These are phyloP conservation scores for maize (Zea mays) DNA, from an alignment of 176 grass and related monocot genomes.

Conservation along the genomic window Zm-B73-REFERENCE-NAM-5.0 NC_050096.1:231233501-231234000, in stretches of 20 bases:
- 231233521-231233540: background rate
- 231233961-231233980: conserved; percentile 94
- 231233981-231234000: conserved; percentile 35
- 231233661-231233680: background rate
- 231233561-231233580: background rate
- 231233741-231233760: background rate
- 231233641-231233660: background rate
- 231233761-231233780: background rate
- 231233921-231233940: conserved; percentile 50
- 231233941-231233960: conserved; percentile 58
- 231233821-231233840: conserved; percentile 67
- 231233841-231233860: conserved; percentile 70
- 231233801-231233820: background rate
- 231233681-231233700: background rate
- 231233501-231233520: background rate
- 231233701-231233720: background rate
- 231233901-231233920: conserved; percentile 56
- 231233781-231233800: background rate
- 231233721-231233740: background rate
- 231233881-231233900: conserved; percentile 42
- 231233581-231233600: background rate
- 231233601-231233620: background rate
- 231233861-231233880: conserved; percentile 42
- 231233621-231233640: background rate
- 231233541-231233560: background rate